Conservation (phyloP, 2,329 filamentous ascomycete species). For the Talaromyces albobiverticillius region DNA sequence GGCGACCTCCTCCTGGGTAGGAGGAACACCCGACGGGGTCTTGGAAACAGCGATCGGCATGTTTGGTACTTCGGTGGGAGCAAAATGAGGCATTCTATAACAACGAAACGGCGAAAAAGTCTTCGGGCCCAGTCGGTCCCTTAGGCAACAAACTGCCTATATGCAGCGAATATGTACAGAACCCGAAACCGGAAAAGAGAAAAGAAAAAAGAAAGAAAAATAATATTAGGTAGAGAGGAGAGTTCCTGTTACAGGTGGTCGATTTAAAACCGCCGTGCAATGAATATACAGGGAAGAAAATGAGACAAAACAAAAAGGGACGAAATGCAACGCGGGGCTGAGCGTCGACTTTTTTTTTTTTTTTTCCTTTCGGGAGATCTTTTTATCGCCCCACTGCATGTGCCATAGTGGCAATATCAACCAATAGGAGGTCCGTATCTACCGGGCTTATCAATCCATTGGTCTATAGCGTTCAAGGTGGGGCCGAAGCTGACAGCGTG, state of each 20-base stretch:
- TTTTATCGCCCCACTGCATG: constrained; percentile 11
- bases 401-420: constrained; percentile 1
- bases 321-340: constrained; percentile 12
- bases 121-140: constrained; percentile 6
- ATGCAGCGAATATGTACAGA: constrained; percentile 12
- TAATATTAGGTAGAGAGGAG: not conserved
- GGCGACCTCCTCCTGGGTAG: constrained; percentile 64
- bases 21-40: constrained; percentile 47
- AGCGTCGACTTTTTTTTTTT: constrained; percentile 6
- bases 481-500: not conserved
- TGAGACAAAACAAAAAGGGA: not conserved
- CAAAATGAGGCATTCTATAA: constrained; percentile 47
- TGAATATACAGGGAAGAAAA: not conserved
- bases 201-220: not conserved
- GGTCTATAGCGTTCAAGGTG: not conserved
- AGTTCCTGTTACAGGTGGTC: not conserved
- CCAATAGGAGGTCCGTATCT: constrained; percentile 7
- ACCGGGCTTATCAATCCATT: constrained; percentile 12
- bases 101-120: not conserved
- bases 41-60: constrained; percentile 50
- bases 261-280: not conserved
- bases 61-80: constrained; percentile 37
- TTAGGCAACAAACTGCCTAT: constrained; percentile 4
- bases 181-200: not conserved
- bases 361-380: constrained; percentile 1